Evolutionary conservation across 2,329 filamentous ascomycete species (phyloP), one percentile per base, ranked within the genome.

Genomic region (Endoconidiophora laricicola): DNA sequence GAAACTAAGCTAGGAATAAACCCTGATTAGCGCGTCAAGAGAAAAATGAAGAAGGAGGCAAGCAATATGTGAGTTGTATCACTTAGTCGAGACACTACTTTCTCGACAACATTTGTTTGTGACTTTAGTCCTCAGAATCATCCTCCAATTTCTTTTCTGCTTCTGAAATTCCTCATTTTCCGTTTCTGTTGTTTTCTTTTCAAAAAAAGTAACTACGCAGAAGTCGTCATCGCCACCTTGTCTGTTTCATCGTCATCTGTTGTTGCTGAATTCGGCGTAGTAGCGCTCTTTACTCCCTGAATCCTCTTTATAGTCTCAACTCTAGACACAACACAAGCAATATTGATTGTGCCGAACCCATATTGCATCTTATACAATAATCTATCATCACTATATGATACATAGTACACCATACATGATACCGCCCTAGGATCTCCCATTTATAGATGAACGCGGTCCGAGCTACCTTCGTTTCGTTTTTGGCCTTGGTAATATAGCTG

Each of bases 111-210:
- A 33, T 12, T 10, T 33, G 29, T 10, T 39, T 7, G 20, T n/a
- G n/a, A 20, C 12, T 12, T 39, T 26, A 22, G 14, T 41, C 33
- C 16, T 23, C 18, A 29, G 24, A 22, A 33, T 50, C 16, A 18
- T 50, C 40, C 47, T 50, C 50, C 50, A 50, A 51, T 50, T 55
- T 51, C 22, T 29, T 46, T 52, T 46, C 40, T 49, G 22, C 36
- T 44, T 23, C 23, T 4, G n/a, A 33, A 42, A 16, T 44, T 48
- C 46, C 22, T 22, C 37, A 26, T 33, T 46, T 23, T 48, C 41
- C 29, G 18, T 24, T 23, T 9, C 42, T 20, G 4, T 49, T 42
- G 14, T 6, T 20, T 49, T 22, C 16, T 49, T 23, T 44, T 44
- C 40, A 10, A 33, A 12, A 33, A 7, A 33, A 33, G 29, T 18